Evolutionary conservation across 495 filamentous ascomycete genomes (phyloP), one percentile per base, ranked within the genome.

Genomic region (Talaromyces proteolyticus): DNA sequence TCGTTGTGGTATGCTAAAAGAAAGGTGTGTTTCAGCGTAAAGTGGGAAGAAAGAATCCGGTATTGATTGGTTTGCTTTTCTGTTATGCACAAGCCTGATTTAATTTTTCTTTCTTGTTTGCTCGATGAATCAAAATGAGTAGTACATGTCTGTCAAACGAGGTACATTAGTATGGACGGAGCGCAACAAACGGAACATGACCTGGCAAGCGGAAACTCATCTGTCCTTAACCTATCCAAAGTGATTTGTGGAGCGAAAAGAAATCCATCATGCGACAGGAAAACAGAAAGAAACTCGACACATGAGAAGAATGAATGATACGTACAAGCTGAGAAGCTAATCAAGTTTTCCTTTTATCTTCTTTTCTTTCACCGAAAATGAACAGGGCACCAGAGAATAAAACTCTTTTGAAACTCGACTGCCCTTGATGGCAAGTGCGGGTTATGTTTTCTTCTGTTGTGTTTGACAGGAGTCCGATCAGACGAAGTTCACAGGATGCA

Each of bases 121-220:
- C 54, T 64, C 54, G 57, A 57, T 57, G 53, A 57, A 56, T 67
- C 64, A 72, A 66, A 52, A 53, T 62, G 60, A 65, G 66, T n/a
- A n/a, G n/a, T 68, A 71, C 70, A 71, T 70, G 63, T 74, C 71
- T 74, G 69, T 58, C 60, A 55, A 53, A 29, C 58, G 57, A 64
- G 45, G 55, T 37, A 52, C 55, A 73, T 74, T 73, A 73, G 69
- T 64, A 72, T 56, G 52, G 50, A 47, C 12, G 46, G 21, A 46
- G 42, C 25, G 19, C 19, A 23, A 19, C 6, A 22, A 21, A n/a
- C n/a, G n/a, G 16, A 39, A 52, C 34, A 47, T 37, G 42, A 25
- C 29, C 40, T 47, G 29, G 40, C 18, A 46, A 44, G 42, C 41
- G 25, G 29, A 19, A 19, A 38, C 14, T 20, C 11, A 25, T 14